These are phyloP conservation scores for Boletus tomentosulus DNA, from an alignment of 768 basidiomycete genomes.

Conservation along the genomic window DNA sequence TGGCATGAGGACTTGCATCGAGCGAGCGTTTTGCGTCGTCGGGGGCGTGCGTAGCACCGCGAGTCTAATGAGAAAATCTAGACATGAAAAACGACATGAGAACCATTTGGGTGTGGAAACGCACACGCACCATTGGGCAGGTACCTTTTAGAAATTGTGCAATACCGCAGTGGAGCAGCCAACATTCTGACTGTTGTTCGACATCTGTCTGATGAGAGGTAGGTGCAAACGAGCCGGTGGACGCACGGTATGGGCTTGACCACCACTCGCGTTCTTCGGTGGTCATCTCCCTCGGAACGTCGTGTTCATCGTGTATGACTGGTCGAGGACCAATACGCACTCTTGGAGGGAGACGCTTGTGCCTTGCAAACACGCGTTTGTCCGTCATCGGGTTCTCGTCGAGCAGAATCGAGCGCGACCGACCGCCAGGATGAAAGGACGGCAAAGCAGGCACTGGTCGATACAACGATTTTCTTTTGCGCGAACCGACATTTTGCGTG, in stretches of 20 bases:
- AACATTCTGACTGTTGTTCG: slow-evolving; percentile 62
- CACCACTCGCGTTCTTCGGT: slow-evolving; percentile 60
- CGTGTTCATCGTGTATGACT: slow-evolving; percentile 23
- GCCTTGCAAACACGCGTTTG: slow-evolving; percentile 44
- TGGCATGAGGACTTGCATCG: slow-evolving; percentile 36
- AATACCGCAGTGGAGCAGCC: slow-evolving; percentile 56
- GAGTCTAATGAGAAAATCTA: slow-evolving; percentile 68
- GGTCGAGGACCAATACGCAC: slow-evolving; percentile 31
- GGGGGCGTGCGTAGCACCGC: slow-evolving; percentile 46
- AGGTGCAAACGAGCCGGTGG: neutral
- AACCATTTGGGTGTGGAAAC: neutral
- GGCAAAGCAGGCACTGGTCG: slow-evolving; percentile 34
- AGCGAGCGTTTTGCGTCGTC: slow-evolving; percentile 23
- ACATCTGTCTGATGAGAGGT: neutral
- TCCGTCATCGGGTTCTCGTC: slow-evolving; percentile 54
- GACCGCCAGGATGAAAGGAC: slow-evolving; percentile 41
- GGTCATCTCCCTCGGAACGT: slow-evolving; percentile 55
- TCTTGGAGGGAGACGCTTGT: slow-evolving; percentile 56
- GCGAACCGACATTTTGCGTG: slow-evolving; percentile 3
- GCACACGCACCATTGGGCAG: slow-evolving; percentile 52
- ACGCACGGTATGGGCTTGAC: slow-evolving; percentile 73
- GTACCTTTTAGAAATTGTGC: slow-evolving; percentile 44
- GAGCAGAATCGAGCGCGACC: slow-evolving; percentile 59
- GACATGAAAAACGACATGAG: neutral
- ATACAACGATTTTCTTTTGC: slow-evolving; percentile 33